phyloP scores from a whole-genome alignment of 2,329 filamentous ascomycete genomes.

The Exophiala sideris region DNA sequence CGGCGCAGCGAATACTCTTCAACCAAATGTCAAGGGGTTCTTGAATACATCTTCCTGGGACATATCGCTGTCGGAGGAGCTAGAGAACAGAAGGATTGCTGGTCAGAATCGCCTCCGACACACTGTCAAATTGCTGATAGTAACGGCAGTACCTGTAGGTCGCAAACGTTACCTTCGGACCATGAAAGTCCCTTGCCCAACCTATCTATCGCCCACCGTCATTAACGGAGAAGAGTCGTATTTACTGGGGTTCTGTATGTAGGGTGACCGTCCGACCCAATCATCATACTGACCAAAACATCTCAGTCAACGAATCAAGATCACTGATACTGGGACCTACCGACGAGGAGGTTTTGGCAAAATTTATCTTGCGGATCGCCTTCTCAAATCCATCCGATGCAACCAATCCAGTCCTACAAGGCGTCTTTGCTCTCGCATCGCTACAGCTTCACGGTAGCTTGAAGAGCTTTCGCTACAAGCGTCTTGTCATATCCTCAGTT shows the following conservation, averaged over 20 bases:
- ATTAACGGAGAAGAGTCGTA: constrained; percentile 15
- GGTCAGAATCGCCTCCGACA: constrained; percentile 10
- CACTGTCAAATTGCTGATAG: constrained; percentile 8
- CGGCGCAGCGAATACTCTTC: constrained; percentile 1
- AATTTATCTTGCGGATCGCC: constrained; percentile 16
- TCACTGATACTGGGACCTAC: constrained; percentile 19
- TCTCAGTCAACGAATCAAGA: constrained; percentile 18
- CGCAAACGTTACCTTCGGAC: constrained; percentile 12
- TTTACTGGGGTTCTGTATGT: constrained; percentile 20
- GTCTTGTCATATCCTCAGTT: constrained; percentile 19
- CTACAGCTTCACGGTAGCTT: constrained; percentile 18
- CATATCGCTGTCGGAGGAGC: constrained; percentile 15
- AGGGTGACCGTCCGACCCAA: constrained; percentile 1
- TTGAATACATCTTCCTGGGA: constrained; percentile 20
- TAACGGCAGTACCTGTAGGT: constrained; percentile 12
- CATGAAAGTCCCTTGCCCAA: constrained; percentile 16
- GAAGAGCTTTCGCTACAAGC: constrained; percentile 20
- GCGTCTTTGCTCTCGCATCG: constrained; percentile 19
- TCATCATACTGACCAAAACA: constrained; percentile 8
- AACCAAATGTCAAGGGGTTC: constrained; percentile 12
- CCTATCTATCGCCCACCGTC: constrained; percentile 13
- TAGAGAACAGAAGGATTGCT: constrained; percentile 11
- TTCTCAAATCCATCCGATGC: constrained; percentile 16
- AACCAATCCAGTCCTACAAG: constrained; percentile 20
- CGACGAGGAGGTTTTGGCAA: constrained; percentile 12